Conservation (phyloP, 1,284 basidiomycete genomes). For the Earliella scabrosa region DNA sequence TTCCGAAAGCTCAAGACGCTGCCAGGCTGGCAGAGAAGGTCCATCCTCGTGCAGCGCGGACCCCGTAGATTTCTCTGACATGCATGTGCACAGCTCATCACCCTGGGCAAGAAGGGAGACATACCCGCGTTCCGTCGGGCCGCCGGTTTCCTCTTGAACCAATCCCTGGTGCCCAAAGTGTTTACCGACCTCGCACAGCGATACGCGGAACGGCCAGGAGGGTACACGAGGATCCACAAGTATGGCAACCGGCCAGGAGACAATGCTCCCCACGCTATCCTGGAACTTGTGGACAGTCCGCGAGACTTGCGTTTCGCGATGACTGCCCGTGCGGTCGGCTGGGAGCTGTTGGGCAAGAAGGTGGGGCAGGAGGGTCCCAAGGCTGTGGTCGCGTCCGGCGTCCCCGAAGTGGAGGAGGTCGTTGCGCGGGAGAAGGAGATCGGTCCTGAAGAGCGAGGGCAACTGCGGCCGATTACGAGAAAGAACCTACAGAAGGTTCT, state of each 20-base stretch:
- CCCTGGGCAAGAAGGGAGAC: slow-evolving; percentile 83
- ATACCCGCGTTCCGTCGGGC: slow-evolving; percentile 68
- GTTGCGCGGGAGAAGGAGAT: slow-evolving; percentile 52
- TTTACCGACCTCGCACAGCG: slow-evolving; percentile 83
- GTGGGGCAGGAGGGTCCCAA: slow-evolving; percentile 48
- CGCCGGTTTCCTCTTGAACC: slow-evolving; percentile 76
- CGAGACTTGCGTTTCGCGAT: slow-evolving; percentile 88
- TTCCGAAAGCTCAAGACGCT: slow-evolving; percentile 94
- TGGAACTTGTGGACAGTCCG: slow-evolving; percentile 95
- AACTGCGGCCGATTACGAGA: slow-evolving; percentile 62
- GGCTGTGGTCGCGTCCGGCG: slow-evolving; percentile 53
- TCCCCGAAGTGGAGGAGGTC: slow-evolving; percentile 48
- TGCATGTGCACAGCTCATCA: slow-evolving; percentile 70
- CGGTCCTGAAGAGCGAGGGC: slow-evolving; percentile 42
- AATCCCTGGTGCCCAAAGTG: slow-evolving; percentile 76
- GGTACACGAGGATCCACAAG: slow-evolving; percentile 95
- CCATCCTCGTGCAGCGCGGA: slow-evolving; percentile 2
- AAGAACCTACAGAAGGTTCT: slow-evolving; percentile 75
- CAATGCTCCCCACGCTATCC: slow-evolving; percentile 90
- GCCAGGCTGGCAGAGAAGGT: slow-evolving; percentile 95
- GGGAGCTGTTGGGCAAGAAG: slow-evolving; percentile 69
- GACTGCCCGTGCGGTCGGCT: slow-evolving; percentile 82
- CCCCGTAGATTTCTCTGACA: background rate
- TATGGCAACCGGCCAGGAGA: slow-evolving; percentile 90
- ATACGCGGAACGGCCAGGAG: slow-evolving; percentile 86